These are phyloP conservation scores for Phytophthora melonis DNA, from an alignment of 352 stramenopile species.

Conservation along the genomic window DNA sequence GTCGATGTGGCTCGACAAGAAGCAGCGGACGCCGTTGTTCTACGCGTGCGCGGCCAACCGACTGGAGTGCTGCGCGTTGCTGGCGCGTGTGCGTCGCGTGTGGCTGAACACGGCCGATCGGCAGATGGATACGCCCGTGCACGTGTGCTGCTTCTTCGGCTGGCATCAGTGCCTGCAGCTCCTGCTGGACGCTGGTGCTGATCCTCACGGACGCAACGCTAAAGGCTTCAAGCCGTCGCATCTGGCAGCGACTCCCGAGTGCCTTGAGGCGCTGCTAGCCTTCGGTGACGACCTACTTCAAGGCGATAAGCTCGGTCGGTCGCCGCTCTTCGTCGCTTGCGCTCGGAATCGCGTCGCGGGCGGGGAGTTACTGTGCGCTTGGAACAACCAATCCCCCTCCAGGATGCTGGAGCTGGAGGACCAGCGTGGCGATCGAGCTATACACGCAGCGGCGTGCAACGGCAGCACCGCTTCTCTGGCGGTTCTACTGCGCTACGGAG, in stretches of 20 bases:
- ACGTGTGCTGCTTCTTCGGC: conserved; percentile 79
- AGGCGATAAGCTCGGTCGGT: conserved; percentile 70
- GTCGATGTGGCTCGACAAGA: conserved; percentile 55
- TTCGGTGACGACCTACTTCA: conserved; percentile 73
- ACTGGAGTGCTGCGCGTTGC: conserved; percentile 54
- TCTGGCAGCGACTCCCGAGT: conserved; percentile 63
- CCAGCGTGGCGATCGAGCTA: conserved; percentile 61
- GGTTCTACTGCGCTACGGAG: conserved; percentile 60
- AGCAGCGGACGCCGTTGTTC: conserved; percentile 72
- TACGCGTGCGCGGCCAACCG: conserved; percentile 67
- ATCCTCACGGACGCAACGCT: conserved; percentile 69
- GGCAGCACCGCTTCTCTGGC: conserved; percentile 53
- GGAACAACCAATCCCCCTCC: conserved; percentile 69
- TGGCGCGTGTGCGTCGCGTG: conserved; percentile 44
- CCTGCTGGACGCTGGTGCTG: conserved; percentile 59
- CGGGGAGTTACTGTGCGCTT: conserved; percentile 68
- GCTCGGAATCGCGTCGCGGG: conserved; percentile 59
- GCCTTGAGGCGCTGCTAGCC: conserved; percentile 59
- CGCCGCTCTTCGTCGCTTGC: conserved; percentile 72
- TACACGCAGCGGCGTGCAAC: conserved; percentile 73
- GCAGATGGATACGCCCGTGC: conserved; percentile 72
- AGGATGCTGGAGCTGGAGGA: conserved; percentile 82
- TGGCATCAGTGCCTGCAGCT: conserved; percentile 59
- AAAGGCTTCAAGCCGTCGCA: conserved; percentile 78
- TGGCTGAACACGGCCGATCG: conserved; percentile 67